Base-by-base conservation (phyloP, 495 filamentous ascomycete genomes). In the Hypoxylon lenormandii region DNA sequence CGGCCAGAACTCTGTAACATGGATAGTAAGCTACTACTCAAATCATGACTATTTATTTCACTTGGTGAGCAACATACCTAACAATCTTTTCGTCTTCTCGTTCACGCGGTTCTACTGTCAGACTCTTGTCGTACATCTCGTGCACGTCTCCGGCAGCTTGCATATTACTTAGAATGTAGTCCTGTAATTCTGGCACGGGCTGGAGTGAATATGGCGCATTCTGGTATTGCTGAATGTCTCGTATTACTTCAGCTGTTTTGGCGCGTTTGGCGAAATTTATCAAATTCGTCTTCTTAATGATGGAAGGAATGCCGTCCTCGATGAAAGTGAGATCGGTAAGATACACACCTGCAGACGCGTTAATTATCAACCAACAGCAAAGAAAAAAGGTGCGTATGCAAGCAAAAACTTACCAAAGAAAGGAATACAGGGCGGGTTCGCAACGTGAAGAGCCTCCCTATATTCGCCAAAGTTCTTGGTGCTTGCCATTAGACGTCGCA, bases 401-500 rank as follows among this genome's bases (percentile, higher is more conserved):
- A n/a, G n/a, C 26, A 19, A 33, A 18, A 42, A 74, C 88, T 70
- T 89, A 96, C 95, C 95, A 72, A 98, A 96, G 81, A 98, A 98
- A 23, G 95, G 95, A 77, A 98, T 97, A 79, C 95, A 98, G 33
- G 95, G 95, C 26, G 95, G 95, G 68, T 97, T 96, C 23, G 95
- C 93, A 15, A 89, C 86, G 82, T 96, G 94, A 61, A 98, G 79
- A 26, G 92, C 88, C 73, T 98, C 96, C 68, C 95, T 86, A 77
- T 98, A 98, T 79, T 97, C 94, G 58, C 90, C 91, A 82, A 98
- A 98, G 76, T 98, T 98, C 84, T 96, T 97, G 19, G 93, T 97
- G 78, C 92, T 97, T 46, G 91, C 92, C 94, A 98, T 98, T 51
- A 98, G 84, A 57, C 88, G 89, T 42, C 93, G 92, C 92, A 98